Evolutionary conservation across 306 rosid species (phyloP).

Genomic region (Vachellia collinsii): DNA sequence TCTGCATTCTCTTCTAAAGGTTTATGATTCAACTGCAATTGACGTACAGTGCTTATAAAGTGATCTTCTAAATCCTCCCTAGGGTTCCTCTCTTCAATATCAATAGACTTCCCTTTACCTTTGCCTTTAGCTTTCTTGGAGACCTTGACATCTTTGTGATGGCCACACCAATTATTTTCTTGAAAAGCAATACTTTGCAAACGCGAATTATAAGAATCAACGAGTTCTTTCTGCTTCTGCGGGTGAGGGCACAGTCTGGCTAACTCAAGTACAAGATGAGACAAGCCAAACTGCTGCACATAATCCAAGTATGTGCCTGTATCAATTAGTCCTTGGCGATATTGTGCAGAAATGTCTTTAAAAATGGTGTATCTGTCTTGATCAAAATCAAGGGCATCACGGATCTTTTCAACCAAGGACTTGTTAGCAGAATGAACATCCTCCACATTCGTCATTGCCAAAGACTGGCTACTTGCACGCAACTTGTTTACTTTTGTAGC

Average conservation of each 20-base stretch:
- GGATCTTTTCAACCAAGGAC: constrained; percentile 89
- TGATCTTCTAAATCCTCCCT: constrained; percentile 59
- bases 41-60: constrained; percentile 66
- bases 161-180: constrained; percentile 48
- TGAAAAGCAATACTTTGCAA: constrained; percentile 47
- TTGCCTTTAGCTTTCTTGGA: constrained; percentile 65
- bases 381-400: constrained; percentile 75
- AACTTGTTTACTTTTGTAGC: constrained; percentile 55
- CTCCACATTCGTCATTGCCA: constrained; percentile 43
- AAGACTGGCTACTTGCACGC: constrained; percentile 56
- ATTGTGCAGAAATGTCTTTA: constrained; percentile 82
- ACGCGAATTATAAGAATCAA: constrained; percentile 60
- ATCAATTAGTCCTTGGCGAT: constrained; percentile 81
- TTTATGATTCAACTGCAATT: constrained; percentile 66
- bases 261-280: constrained; percentile 82
- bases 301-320: constrained; percentile 67
- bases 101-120: constrained; percentile 53
- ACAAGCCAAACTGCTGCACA: constrained; percentile 81
- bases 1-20: constrained; percentile 65
- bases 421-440: constrained; percentile 88
- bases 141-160: constrained; percentile 45
- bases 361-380: constrained; percentile 68
- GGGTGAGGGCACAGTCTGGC: constrained; percentile 86
- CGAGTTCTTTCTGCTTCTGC: constrained; percentile 79
- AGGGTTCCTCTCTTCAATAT: constrained; percentile 46